These are phyloP conservation scores for Ganoderma multipileum DNA, from an alignment of 1,284 basidiomycete species.

Conservation along the genomic window DNA sequence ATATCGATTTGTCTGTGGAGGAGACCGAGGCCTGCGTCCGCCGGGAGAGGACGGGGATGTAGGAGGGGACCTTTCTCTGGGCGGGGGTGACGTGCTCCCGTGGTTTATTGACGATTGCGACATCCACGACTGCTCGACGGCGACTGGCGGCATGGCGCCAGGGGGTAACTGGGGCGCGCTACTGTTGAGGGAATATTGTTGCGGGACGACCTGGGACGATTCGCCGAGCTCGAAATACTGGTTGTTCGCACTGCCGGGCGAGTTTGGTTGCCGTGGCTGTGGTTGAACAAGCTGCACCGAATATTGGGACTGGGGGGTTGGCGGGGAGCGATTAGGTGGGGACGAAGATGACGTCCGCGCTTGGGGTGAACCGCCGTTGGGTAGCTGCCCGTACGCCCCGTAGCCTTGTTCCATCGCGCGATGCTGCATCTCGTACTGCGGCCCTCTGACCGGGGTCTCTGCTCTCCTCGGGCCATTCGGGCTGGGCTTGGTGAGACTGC, in stretches of 20 bases:
- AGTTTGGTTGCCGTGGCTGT: conserved; percentile 35
- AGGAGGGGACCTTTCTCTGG: conserved; percentile 43
- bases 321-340: conserved; percentile 21
- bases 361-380: conserved; percentile 23
- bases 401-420: conserved; percentile 91
- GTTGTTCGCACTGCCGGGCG: conserved; percentile 36
- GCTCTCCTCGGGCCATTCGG: conserved; percentile 71
- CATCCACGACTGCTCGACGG: conserved; percentile 43
- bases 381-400: conserved; percentile 31
- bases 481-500: conserved; percentile 54
- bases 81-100: conserved; percentile 45
- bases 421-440: conserved; percentile 94
- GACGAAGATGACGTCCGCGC: conserved; percentile 36
- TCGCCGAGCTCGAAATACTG: conserved; percentile 45
- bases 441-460: conserved; percentile 87
- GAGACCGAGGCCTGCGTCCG: conserved; percentile 44
- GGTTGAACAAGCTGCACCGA: conserved; percentile 42
- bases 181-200: conserved; percentile 38
- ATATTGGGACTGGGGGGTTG: conserved; percentile 28
- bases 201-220: conserved; percentile 37
- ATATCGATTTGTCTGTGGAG: conserved; percentile 48
- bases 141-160: conserved; percentile 64
- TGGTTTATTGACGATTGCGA: conserved; percentile 24
- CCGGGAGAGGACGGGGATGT: conserved; percentile 27
- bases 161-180: conserved; percentile 53